These are phyloP conservation scores for Rheum nobile DNA, from an alignment of 148 eudicot species.

Conservation along the genomic window DNA sequence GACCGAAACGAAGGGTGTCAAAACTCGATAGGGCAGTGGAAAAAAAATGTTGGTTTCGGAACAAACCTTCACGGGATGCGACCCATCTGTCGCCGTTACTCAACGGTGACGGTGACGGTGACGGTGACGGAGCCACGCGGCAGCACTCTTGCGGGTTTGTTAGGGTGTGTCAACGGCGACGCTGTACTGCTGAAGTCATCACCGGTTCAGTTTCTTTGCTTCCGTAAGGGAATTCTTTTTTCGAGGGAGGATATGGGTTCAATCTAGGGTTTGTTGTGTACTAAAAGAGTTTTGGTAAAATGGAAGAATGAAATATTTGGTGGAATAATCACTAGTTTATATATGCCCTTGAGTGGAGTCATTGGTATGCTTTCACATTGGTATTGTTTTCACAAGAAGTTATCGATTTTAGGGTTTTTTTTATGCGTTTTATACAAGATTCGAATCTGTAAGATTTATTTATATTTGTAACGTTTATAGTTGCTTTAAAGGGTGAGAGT, in stretches of 20 bases:
- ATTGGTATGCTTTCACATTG: too few relatives aligned
- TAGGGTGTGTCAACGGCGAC: background rate
- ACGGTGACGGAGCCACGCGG: background rate
- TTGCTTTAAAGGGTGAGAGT: too few relatives aligned
- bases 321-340: too few relatives aligned
- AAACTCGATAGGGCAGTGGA: background rate
- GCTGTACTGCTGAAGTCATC: background rate
- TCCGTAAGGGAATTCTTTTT: background rate
- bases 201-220: background rate
- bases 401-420: too few relatives aligned
- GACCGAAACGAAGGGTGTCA: constrained; percentile 9
- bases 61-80: constrained; percentile 10
- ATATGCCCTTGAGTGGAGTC: too few relatives aligned
- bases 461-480: too few relatives aligned
- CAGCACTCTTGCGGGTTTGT: background rate
- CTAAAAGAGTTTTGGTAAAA: too few relatives aligned
- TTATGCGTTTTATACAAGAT: too few relatives aligned
- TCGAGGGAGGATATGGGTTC: background rate
- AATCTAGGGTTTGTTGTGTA: background rate
- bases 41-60: background rate
- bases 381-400: too few relatives aligned
- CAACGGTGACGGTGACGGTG: constrained; percentile 8
- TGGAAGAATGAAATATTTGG: too few relatives aligned
- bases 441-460: too few relatives aligned
- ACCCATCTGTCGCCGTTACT: constrained; percentile 9